phyloP scores from a whole-genome alignment of 306 rosid genomes.

The Cucurbita argyrosperma region DNA sequence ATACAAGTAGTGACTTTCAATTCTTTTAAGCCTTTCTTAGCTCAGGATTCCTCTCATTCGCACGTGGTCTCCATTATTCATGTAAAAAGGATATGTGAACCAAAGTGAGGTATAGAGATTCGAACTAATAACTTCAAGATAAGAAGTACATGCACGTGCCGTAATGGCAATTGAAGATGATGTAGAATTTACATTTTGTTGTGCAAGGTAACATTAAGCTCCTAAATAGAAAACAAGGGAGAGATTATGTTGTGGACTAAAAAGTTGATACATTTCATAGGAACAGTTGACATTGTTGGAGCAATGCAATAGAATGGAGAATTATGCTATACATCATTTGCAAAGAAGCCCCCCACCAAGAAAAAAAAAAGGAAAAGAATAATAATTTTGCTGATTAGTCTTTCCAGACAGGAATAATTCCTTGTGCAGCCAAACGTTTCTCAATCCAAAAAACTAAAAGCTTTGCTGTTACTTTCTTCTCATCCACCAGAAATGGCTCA shows the following conservation, averaged over 20 bases:
- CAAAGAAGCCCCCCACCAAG: not conserved
- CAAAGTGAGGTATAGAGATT: too few relatives aligned
- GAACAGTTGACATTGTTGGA: not conserved
- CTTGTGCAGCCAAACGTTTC: slow-evolving; percentile 97
- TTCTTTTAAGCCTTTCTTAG: too few relatives aligned
- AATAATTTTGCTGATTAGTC: slow-evolving; percentile 18
- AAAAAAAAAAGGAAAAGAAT: not conserved
- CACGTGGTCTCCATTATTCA: too few relatives aligned
- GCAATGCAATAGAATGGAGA: not conserved
- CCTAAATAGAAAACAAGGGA: not conserved
- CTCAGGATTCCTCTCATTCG: too few relatives aligned
- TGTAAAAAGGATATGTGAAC: too few relatives aligned
- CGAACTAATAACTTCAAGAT: too few relatives aligned
- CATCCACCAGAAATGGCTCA: slow-evolving; percentile 84
- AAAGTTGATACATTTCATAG: not conserved
- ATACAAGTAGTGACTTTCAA: too few relatives aligned
- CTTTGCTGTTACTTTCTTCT: slow-evolving; percentile 67
- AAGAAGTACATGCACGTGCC: too few relatives aligned
- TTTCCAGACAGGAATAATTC: slow-evolving; percentile 85
- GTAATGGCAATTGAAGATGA: not conserved
- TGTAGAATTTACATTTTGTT: not conserved
- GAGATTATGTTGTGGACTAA: not conserved
- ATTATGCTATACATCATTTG: slow-evolving; percentile 4
- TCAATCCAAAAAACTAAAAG: slow-evolving; percentile 81
- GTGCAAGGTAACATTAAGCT: not conserved